Evolutionary conservation across 805 yeast genomes (phyloP).

Genomic region (Candida ortonii): DNA sequence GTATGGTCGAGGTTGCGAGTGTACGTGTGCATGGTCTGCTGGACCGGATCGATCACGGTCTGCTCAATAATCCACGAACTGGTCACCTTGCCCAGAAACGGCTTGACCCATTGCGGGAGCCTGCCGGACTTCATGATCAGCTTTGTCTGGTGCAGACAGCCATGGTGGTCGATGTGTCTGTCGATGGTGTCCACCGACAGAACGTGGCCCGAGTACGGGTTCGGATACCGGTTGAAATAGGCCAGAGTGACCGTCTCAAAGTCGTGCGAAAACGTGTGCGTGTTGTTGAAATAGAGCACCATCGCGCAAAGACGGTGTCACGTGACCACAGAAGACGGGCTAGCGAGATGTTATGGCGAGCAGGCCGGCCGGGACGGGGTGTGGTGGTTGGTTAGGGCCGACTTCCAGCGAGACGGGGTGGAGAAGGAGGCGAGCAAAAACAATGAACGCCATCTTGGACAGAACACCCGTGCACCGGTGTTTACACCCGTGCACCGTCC

Average conservation of each 20-base stretch:
- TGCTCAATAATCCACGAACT: conserved; percentile 82
- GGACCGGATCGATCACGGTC: conserved; percentile 64
- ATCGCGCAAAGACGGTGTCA: conserved; percentile 31
- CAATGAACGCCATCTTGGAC: too few species aligned
- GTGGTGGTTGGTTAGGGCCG: too few species aligned
- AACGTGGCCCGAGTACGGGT: conserved; percentile 85
- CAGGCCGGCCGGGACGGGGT: too few species aligned
- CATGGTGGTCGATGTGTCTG: conserved; percentile 53
- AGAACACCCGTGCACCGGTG: too few species aligned
- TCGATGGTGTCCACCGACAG: conserved; percentile 76
- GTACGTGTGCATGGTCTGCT: conserved; percentile 58
- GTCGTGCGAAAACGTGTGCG: conserved; percentile 58
- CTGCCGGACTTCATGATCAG: conserved; percentile 76
- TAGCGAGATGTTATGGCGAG: conserved; percentile 1
- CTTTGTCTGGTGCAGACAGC: conserved; percentile 68
- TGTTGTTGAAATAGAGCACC: conserved; percentile 61
- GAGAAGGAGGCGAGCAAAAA: too few species aligned
- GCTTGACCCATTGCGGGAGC: conserved; percentile 74
- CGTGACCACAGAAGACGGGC: not conserved
- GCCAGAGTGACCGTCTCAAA: conserved; percentile 76
- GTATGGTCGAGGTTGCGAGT: conserved; percentile 84
- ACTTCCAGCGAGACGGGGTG: too few species aligned
- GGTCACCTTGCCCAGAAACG: conserved; percentile 65
- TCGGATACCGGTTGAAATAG: conserved; percentile 68
- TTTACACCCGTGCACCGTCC: too few species aligned